A percentile compares a stretch with the other conserved stretches of the same genome.
Conservation (phyloP, 2,329 filamentous ascomycete species). For the Zymoseptoria crescenta region DNA sequence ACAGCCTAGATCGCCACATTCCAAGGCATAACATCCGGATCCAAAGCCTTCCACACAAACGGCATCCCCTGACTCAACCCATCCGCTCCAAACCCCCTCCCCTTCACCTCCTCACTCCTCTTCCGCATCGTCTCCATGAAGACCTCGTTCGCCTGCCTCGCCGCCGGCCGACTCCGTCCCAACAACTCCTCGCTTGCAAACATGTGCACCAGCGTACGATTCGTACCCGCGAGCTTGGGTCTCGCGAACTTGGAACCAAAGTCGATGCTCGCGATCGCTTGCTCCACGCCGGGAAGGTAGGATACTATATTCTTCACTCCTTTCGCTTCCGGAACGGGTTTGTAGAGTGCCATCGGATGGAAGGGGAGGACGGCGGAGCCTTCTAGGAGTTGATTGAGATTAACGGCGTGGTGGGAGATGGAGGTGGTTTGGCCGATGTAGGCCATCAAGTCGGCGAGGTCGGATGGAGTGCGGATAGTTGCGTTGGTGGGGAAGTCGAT, state of each 20-base stretch:
- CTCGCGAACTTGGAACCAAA: constrained; percentile 37
- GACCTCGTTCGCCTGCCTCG: constrained; percentile 27
- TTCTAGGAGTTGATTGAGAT: constrained; percentile 36
- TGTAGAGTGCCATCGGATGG: constrained; percentile 37
- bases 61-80: constrained; percentile 44
- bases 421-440: constrained; percentile 34
- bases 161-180: constrained; percentile 26
- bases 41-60: constrained; percentile 35
- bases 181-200: constrained; percentile 35
- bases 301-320: constrained; percentile 29
- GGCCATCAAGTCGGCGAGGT: constrained; percentile 37
- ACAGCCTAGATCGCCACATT: constrained; percentile 17
- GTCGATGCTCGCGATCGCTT: constrained; percentile 32
- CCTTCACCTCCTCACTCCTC: constrained; percentile 34
- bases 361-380: constrained; percentile 36
- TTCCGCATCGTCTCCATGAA: constrained; percentile 34
- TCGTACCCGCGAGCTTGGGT: constrained; percentile 31
- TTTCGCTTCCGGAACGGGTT: constrained; percentile 35
- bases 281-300: constrained; percentile 27
- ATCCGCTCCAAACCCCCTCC: constrained; percentile 35
- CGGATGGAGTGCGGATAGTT: constrained; percentile 12
- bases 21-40: constrained; percentile 22
- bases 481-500: constrained; percentile 35
- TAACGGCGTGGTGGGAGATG: constrained; percentile 37
- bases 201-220: constrained; percentile 36